phyloP scores from a whole-genome alignment of 2,329 filamentous ascomycete species.

The Bisporella sp. region DNA sequence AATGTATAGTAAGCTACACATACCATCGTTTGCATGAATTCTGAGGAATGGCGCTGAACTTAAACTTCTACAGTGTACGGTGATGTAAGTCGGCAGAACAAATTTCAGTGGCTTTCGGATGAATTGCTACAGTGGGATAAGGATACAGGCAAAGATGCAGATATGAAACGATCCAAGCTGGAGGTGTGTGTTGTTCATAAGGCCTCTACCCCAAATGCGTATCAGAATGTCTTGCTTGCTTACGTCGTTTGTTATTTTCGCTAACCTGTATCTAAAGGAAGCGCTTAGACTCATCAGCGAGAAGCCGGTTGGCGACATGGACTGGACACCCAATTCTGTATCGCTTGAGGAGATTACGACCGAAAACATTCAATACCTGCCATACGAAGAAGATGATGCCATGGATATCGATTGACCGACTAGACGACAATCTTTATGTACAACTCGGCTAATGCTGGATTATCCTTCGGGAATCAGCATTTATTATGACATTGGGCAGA shows the following conservation, averaged over 20 bases:
- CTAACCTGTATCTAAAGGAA: neutral
- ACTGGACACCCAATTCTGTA: constrained; percentile 26
- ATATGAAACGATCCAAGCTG: constrained; percentile 16
- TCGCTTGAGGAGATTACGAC: constrained; percentile 20
- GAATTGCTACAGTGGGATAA: constrained; percentile 22
- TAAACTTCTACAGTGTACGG: constrained; percentile 13
- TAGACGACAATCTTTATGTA: too few relatives aligned
- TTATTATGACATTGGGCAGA: too few relatives aligned
- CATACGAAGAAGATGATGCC: constrained; percentile 2
- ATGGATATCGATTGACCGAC: constrained; percentile 6
- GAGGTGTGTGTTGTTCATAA: constrained; percentile 3
- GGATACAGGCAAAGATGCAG: constrained; percentile 6
- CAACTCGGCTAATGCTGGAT: too few relatives aligned
- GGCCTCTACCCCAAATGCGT: neutral
- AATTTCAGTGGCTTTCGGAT: constrained; percentile 17
- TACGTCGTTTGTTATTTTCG: neutral
- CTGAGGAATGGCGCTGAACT: too few relatives aligned
- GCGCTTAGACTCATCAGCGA: constrained; percentile 23
- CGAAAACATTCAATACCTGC: constrained; percentile 1
- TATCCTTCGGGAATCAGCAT: too few relatives aligned
- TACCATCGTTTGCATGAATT: too few relatives aligned
- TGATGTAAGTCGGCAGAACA: constrained; percentile 18
- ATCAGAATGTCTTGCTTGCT: too few relatives aligned
- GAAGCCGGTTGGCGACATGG: constrained; percentile 25
- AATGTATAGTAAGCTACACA: constrained; percentile 13